Evolutionary conservation across 1,139 yeast species (phyloP).

Genomic region (Diutina neorugosa): DNA sequence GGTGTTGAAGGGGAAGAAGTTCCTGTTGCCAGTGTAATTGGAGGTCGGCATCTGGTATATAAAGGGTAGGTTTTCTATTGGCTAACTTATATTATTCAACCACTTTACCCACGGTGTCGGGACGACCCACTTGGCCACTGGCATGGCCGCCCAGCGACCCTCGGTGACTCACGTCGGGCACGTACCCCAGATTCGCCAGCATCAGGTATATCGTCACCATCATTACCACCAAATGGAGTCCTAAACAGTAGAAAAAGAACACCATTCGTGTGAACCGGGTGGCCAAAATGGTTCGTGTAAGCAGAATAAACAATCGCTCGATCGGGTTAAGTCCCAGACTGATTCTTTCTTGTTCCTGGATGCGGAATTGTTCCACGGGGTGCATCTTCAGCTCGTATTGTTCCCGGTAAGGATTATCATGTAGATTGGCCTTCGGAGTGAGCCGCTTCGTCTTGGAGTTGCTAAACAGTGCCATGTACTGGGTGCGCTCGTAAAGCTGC

Average conservation of each 20-base stretch:
- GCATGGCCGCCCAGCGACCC: not conserved
- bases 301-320: slow-evolving; percentile 65
- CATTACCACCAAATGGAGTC: slow-evolving; percentile 67
- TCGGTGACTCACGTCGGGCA: not conserved
- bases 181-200: slow-evolving; percentile 6
- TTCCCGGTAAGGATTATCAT: slow-evolving; percentile 41
- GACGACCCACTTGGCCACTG: slow-evolving; percentile 1
- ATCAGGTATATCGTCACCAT: slow-evolving; percentile 48
- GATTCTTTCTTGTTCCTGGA: slow-evolving; percentile 67
- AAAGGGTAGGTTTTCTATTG: not conserved
- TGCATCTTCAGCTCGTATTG: slow-evolving; percentile 71
- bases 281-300: slow-evolving; percentile 64
- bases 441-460: slow-evolving; percentile 11
- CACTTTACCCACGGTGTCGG: not conserved
- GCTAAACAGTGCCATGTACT: slow-evolving; percentile 43
- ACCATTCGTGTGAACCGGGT: slow-evolving; percentile 63
- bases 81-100: not conserved
- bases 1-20: slow-evolving; percentile 73
- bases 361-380: slow-evolving; percentile 75
- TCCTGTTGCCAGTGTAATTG: slow-evolving; percentile 59
- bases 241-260: slow-evolving; percentile 62
- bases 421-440: slow-evolving; percentile 20
- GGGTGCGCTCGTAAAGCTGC: slow-evolving; percentile 68
- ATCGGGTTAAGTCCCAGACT: slow-evolving; percentile 61
- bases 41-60: not conserved